Evolutionary conservation across 441 rosid genomes (phyloP), one percentile per base, ranked within the genome.

Genomic region (Gossypium davidsonii): DNA sequence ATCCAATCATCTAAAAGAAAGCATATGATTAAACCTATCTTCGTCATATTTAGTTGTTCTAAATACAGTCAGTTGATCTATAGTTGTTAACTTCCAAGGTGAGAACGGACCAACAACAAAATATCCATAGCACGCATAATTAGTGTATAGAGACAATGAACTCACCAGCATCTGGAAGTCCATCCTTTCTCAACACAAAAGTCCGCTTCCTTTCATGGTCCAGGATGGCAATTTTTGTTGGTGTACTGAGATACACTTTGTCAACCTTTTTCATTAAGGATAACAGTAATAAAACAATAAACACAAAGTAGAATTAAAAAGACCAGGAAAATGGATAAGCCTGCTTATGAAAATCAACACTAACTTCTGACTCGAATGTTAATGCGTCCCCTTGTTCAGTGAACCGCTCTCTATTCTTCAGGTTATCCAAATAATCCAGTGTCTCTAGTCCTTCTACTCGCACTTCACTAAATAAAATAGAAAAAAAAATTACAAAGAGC

Each of bases 371-470:
- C 14, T 70, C 73, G 21, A 70, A 70, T 37, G 65, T 70, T 37
- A 70, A 12, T 18, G 73, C 73, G 57, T 70, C 73, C 52, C 73
- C 73, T 34, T 70, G 73, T 70, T 70, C 73, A 14, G 73, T 70
- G 20, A 70, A 70, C 20, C 73, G 73, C 63, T 70, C 53, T 34
- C 39, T 70, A 21, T 39, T 70, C 73, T 70, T 37, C 39, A 83
- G 76, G 73, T 79, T 85, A 71, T 83, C 86, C 42, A 85, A 77
- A 68, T 85, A 85, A 74, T 85, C 86, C 64, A 81, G 75, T 6
- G 86, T 85, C 86, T 85, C 88, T 34, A 85, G 73, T 21, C 88
- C 86, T 80, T 85, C 88, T 57, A 85, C 82, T 12, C 86, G 82
- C 75, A 85, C 88, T 83, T 85, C 88, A 78, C 88, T 72, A 59